Base-by-base conservation (phyloP, 805 yeast genomes). In the Kazachstania kunashirensis region DNA sequence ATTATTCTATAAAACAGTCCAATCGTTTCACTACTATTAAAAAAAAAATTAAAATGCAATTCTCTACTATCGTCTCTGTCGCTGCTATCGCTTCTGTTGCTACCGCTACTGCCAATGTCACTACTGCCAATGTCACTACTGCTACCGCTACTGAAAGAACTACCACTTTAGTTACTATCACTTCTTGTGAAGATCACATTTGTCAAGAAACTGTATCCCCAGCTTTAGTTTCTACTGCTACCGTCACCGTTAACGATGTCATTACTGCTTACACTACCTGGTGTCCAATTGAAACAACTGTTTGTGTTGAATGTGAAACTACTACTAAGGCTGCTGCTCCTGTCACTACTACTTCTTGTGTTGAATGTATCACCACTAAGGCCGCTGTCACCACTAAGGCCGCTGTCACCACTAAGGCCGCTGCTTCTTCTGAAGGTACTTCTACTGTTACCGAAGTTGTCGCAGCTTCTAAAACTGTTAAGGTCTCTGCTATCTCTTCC, bases 41-140 rank as follows among this genome's bases (percentile, higher is more conserved):
- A 21, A 25, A 35, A n/a, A 19, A 20, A 24, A 36, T 34, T 41
- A 48, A 45, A 61, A 63, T 62, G 67, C 63, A 62, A 56, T 60
- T 61, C 61, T 56, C 66, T 40, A 61, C 62, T 49, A 51, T 61
- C 57, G 63, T 62, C 37, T 38, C 59, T 36, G 49, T 57, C 43
- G 63, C 62, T 36, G 59, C 63, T 43, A 44, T 52, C 45, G n/a
- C n/a, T n/a, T n/a, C n/a, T n/a, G n/a, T n/a, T 36, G 59, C 63
- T 43, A 44, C 51, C 45, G 57, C 61, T 39, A 52, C 61, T 35
- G 49, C 45, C 41, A 62, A 61, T 39, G 11, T 31, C 19, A 53
- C 61, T 34, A 47, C 47, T 42, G 58, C 59, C 37, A 18, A 57
- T 29, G 43, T 44, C 39, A 50, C 53, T 43, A 45, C 57, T 30